Conservation (phyloP, 164 flowering plant species). For the Macadamia integrifolia region DNA sequence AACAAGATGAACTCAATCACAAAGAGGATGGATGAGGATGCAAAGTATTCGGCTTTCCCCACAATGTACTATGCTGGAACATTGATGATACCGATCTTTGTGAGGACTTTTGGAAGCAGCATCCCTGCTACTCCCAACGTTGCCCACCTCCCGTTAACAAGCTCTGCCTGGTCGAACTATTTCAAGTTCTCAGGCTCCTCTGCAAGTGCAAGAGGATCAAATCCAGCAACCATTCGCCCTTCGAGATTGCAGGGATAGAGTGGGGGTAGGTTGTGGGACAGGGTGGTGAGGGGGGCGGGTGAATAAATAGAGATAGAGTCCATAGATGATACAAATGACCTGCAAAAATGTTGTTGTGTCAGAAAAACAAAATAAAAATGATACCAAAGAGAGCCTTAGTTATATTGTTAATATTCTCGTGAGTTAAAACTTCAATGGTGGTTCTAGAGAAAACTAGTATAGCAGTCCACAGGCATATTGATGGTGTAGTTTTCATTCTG, state of each 20-base stretch:
- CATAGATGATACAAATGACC: no score
- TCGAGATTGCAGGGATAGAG: neutral
- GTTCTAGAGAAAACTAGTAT: no score
- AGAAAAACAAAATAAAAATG: no score
- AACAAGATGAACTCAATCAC: constrained; percentile 96
- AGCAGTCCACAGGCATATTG: no score
- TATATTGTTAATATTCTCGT: no score
- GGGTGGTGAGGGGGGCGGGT: no score
- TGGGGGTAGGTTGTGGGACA: no score
- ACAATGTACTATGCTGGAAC: constrained; percentile 92
- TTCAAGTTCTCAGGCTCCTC: constrained; percentile 95
- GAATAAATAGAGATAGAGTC: no score
- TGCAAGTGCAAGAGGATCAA: constrained; percentile 84
- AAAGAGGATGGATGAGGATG: constrained; percentile 82
- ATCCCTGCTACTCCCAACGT: constrained; percentile 92
- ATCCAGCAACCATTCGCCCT: constrained; percentile 84
- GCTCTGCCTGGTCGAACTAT: constrained; percentile 93
- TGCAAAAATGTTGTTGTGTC: no score
- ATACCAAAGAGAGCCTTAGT: no score
- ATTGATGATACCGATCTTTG: constrained; percentile 68
- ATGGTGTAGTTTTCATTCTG: no score
- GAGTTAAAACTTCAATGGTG: no score
- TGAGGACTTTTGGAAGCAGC: constrained; percentile 88
- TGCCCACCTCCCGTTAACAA: constrained; percentile 87
- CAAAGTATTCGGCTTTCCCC: constrained; percentile 20